Evolutionary conservation across 2,329 filamentous ascomycete species (phyloP).

Genomic region (Colletotrichum destructivum): DNA sequence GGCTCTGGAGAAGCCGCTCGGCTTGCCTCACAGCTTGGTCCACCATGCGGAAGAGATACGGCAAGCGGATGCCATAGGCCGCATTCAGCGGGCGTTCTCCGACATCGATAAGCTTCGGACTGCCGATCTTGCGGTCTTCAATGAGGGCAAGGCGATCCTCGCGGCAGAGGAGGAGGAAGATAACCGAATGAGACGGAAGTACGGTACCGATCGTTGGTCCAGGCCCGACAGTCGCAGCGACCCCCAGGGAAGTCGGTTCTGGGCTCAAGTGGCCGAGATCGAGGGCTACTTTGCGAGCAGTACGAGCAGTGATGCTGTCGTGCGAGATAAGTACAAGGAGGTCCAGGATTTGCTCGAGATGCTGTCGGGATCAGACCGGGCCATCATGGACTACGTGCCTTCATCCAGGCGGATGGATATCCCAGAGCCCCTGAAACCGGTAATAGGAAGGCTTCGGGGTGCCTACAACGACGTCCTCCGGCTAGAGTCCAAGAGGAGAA

Average conservation of each 20-base stretch:
- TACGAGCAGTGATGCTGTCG: constrained; percentile 69
- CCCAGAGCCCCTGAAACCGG: constrained; percentile 84
- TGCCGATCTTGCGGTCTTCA: constrained; percentile 83
- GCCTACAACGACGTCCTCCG: constrained; percentile 88
- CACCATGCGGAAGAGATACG: constrained; percentile 95
- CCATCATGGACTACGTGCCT: constrained; percentile 90
- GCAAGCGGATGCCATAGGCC: constrained; percentile 87
- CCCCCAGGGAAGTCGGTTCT: constrained; percentile 77
- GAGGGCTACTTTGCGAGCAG: constrained; percentile 85
- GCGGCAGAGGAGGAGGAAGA: constrained; percentile 89
- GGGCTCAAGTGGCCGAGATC: constrained; percentile 82
- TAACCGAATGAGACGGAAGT: constrained; percentile 79
- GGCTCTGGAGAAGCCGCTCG: constrained; percentile 93
- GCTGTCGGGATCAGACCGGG: constrained; percentile 83
- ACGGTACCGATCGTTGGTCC: constrained; percentile 89
- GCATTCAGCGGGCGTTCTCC: constrained; percentile 83
- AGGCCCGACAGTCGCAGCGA: constrained; percentile 80
- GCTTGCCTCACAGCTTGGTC: constrained; percentile 85
- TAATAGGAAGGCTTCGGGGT: constrained; percentile 82
- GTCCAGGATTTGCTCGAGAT: constrained; percentile 83
- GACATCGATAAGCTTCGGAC: constrained; percentile 93
- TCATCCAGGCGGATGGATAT: constrained; percentile 85
- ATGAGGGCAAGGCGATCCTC: constrained; percentile 85
- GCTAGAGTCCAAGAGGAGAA: constrained; percentile 84
- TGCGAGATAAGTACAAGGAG: constrained; percentile 83